Percentiles rank a stretch among this genome's conserved stretches.
These are phyloP conservation scores for Oryza punctata DNA, from an alignment of 176 grass and related monocot species.

Conservation along the genomic window DNA sequence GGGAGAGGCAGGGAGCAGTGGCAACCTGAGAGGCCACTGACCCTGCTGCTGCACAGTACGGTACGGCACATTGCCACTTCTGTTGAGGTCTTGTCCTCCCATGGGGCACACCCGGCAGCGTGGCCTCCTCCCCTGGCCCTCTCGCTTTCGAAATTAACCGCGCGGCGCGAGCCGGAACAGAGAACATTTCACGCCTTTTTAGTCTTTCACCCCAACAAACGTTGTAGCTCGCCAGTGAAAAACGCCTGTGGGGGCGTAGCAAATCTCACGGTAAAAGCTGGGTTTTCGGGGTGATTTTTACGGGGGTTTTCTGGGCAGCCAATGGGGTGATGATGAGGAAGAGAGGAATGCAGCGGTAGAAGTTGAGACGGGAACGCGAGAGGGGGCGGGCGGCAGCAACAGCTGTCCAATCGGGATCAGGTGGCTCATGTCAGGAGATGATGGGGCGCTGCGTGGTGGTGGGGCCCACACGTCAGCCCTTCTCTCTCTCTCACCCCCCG, in stretches of 20 bases:
- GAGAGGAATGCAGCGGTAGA: not conserved
- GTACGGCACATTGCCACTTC: slow-evolving; percentile 52
- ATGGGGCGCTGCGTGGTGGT: slow-evolving; percentile 35
- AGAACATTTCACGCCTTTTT: slow-evolving; percentile 39
- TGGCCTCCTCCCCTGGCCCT: not conserved
- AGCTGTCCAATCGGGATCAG: slow-evolving; percentile 72
- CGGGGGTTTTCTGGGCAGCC: not conserved
- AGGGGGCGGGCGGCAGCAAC: slow-evolving; percentile 40
- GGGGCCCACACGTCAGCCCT: slow-evolving; percentile 39
- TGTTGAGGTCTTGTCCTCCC: slow-evolving; percentile 38
- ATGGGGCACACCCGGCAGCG: slow-evolving; percentile 29
- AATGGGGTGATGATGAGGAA: not conserved
- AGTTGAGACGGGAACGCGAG: not conserved
- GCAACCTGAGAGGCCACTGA: slow-evolving; percentile 47
- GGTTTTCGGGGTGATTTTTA: not conserved
- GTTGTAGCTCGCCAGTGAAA: not conserved
- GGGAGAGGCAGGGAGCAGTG: slow-evolving; percentile 11
- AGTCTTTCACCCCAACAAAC: not conserved
- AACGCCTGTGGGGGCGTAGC: not conserved
- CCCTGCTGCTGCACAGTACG: not conserved
- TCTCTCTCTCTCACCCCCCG: not conserved
- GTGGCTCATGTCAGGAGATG: slow-evolving; percentile 55
- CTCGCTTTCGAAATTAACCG: slow-evolving; percentile 35
- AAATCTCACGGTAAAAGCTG: not conserved
- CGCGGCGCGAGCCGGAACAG: not conserved